Evolutionary conservation across 148 eudicot species (phyloP).

Genomic region (Agrostemma githago): DNA sequence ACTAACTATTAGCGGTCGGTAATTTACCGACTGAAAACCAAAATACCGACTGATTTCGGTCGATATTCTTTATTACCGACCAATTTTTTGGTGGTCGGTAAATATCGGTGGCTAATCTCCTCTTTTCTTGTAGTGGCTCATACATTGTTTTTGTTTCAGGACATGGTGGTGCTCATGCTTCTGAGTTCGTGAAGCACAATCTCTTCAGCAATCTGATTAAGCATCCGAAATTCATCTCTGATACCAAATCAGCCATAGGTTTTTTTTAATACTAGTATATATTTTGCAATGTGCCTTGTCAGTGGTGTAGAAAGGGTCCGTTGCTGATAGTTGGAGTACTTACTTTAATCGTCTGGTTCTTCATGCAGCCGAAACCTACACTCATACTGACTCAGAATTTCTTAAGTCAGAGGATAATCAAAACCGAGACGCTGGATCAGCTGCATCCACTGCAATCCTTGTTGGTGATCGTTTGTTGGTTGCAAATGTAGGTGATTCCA

Average conservation of each 20-base stretch:
- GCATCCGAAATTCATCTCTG: conserved; percentile 93
- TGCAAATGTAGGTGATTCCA: conserved; percentile 96
- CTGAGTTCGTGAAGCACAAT: conserved; percentile 86
- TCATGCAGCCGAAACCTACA: conserved; percentile 83
- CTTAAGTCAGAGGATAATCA: conserved; percentile 84
- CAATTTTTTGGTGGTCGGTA: too few species aligned
- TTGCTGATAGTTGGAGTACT: not conserved
- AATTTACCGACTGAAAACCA: too few species aligned
- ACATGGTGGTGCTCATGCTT: conserved; percentile 98
- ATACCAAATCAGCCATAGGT: conserved; percentile 95
- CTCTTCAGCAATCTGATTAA: conserved; percentile 86
- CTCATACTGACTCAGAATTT: conserved; percentile 83
- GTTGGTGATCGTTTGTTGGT: conserved; percentile 92
- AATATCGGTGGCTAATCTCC: too few species aligned
- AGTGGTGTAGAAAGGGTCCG: not conserved
- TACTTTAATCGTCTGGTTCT: conserved; percentile 3
- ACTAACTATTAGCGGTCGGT: too few species aligned
- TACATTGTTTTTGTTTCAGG: conserved; percentile 39
- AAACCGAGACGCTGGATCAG: conserved; percentile 91
- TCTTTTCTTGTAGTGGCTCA: too few species aligned
- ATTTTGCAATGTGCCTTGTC: conserved; percentile 2
- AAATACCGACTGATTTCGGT: too few species aligned
- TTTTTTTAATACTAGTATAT: conserved; percentile 9
- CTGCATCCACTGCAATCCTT: conserved; percentile 98
- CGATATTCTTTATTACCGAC: too few species aligned